Evolutionary conservation across 495 filamentous ascomycete genomes (phyloP), one percentile per base, ranked within the genome.

Genomic region (Aspergillus bridgeri): DNA sequence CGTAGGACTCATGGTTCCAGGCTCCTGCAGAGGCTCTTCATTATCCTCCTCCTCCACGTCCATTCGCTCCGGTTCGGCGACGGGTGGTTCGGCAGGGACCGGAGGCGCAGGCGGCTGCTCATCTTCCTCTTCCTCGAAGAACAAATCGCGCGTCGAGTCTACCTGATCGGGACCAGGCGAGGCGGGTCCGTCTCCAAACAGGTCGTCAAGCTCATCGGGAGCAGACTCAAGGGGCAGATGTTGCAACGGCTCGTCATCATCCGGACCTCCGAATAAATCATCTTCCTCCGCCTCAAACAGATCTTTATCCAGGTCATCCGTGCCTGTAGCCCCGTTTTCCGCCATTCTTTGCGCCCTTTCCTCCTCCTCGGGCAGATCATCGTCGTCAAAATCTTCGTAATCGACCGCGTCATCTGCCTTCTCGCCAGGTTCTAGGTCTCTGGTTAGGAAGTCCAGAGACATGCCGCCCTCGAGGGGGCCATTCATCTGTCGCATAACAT

Each of bases 331-430:
- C 13, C 29, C 57, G 20, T 53, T 20, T 13, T 58, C 61, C n/a
- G 48, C 45, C 15, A 60, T 54, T 17, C 53, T 17, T 21, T 52
- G 47, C 21, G 67, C 19, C 7, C 61, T 69, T 44, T 81, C 82
- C 54, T 87, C 85, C 60, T 89, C 87, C 7, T 88, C 85, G 6
- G 86, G 81, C 29, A 89, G 74, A 58, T 89, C 87, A 65, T 89
- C 84, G 58, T 89, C 87, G 27, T 81, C 80, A 44, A 96, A 88
- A 69, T 96, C 92, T 67, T 90, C 92, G 62, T 85, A 99, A 72
- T 99, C 94, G 18, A 88, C 68, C 17, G 89, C 89, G 74, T 92
- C 87, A 42, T 88, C 88, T 8, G 86, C 89, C 66, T 92, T 93
- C 59, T 91, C 88, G 3, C 82, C 82, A 18, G 79, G 75, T 27